Base-by-base conservation (phyloP, 2,329 filamentous ascomycete species). In the Teratosphaeria pseudoeucalypti region DNA sequence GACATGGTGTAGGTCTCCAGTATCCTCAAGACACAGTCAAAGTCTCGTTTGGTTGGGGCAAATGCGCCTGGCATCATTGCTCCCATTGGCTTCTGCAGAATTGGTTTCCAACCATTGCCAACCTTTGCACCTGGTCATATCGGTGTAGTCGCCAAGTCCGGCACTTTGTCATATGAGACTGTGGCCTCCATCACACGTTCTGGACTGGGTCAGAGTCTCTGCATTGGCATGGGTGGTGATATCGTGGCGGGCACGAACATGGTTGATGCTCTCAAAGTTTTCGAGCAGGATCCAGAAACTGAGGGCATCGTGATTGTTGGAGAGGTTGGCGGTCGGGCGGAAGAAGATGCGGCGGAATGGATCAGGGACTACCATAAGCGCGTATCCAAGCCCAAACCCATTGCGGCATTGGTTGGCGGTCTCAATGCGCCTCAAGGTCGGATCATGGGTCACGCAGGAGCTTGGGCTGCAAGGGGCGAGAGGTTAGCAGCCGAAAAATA, bases 1-100 rank as follows among this genome's bases (percentile, higher is more conserved):
- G 7, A 52, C 19, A 16, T n/a, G 39, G 52, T 34, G 37, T 26
- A 49, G 74, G 83, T 88, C 57, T 85, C 89, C 57, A 85, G 85
- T 27, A 85, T 90, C 55, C 79, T 92, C 4, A 79, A 83, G 62
- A 87, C 86, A 0, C 89, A 92, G 69, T 85, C 81, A 1, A 86
- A 82, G 65, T 88, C 86, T 0, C 79, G 89, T 6, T 79, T 92
- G 0, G 86, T 92, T 0, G 89, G 89, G 1, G 86, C 89, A n/a
- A 92, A 92, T 70, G 88, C 86, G 23, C 88, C 89, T 0, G 89
- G 89, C 0, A 90, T 92, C 62, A 90, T 92, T 59, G 87, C 87
- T 3, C 85, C 88, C 0, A 81, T 85, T 26, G 85, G 84, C 2
- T 82, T 80, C 66, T 92, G 88, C 65, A 79, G 85, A 53, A 85